Conservation (phyloP, 768 basidiomycete genomes). For the Paxillus involutus region DNA sequence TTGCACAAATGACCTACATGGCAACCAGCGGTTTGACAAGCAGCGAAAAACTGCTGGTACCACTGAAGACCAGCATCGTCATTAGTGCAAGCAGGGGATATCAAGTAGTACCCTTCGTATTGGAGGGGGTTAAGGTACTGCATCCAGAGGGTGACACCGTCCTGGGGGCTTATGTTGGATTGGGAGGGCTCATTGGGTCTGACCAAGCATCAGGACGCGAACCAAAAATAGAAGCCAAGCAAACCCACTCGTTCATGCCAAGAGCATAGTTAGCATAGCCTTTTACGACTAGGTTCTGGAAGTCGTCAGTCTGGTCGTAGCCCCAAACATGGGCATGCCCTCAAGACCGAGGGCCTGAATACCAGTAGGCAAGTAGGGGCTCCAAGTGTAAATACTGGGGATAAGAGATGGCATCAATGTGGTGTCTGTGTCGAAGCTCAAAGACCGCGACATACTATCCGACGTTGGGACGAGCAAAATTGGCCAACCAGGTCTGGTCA, state of each 20-base stretch:
- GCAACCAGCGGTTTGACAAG: conserved; percentile 45
- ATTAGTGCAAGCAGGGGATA: conserved; percentile 69
- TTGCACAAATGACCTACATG: conserved; percentile 38
- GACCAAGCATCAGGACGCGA: not conserved
- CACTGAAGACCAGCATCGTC: conserved; percentile 58
- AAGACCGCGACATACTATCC: conserved; percentile 35
- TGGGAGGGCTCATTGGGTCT: conserved; percentile 72
- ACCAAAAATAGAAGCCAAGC: not conserved
- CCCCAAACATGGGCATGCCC: conserved; percentile 76
- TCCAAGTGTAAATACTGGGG: conserved; percentile 66
- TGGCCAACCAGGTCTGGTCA: conserved; percentile 41
- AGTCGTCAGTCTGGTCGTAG: conserved; percentile 40
- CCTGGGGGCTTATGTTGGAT: conserved; percentile 53
- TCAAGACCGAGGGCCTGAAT: conserved; percentile 39
- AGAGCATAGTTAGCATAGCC: conserved; percentile 53
- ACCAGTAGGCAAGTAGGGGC: conserved; percentile 38
- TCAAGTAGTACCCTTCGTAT: conserved; percentile 52
- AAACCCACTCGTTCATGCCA: conserved; percentile 74
- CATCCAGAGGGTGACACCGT: conserved; percentile 57
- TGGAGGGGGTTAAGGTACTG: conserved; percentile 60
- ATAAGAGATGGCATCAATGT: not conserved
- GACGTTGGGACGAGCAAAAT: conserved; percentile 46
- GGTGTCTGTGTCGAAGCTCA: not conserved
- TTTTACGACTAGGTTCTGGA: conserved; percentile 41
- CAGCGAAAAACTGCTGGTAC: conserved; percentile 56